These are phyloP conservation scores for Crithidia thermophila DNA, from an alignment of 208 protist species.

Conservation along the genomic window DNA sequence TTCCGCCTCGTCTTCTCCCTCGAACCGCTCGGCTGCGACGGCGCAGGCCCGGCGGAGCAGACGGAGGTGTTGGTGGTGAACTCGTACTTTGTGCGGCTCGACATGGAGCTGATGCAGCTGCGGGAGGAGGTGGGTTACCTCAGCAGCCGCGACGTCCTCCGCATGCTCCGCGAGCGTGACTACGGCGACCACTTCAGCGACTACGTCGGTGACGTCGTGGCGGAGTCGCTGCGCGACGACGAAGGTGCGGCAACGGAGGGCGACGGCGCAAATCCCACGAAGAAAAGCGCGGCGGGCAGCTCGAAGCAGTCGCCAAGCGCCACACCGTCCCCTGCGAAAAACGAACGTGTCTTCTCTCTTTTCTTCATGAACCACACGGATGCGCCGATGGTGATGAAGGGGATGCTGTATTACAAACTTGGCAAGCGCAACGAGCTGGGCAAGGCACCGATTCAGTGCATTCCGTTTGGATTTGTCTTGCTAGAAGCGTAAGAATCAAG, in stretches of 20 bases:
- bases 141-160: conserved; percentile 53
- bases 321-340: background rate
- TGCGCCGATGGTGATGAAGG: conserved; percentile 71
- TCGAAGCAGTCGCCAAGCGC: background rate
- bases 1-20: conserved; percentile 55
- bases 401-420: conserved; percentile 76
- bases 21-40: conserved; percentile 15
- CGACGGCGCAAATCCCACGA: background rate
- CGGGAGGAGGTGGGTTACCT: conserved; percentile 73
- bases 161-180: conserved; percentile 49
- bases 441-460: conserved; percentile 47
- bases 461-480: conserved; percentile 67
- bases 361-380: conserved; percentile 63
- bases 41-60: conserved; percentile 9
- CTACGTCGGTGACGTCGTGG: conserved; percentile 12
- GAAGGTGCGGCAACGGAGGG: background rate
- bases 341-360: conserved; percentile 52
- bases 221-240: conserved; percentile 12
- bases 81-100: conserved; percentile 68
- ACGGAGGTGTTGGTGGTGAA: conserved; percentile 56
- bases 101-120: conserved; percentile 54
- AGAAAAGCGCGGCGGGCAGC: too few relatives aligned
- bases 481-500: conserved; percentile 27
- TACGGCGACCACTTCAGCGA: conserved; percentile 28
- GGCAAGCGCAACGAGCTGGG: conserved; percentile 30